phyloP scores from a whole-genome alignment of 73 alveolate species.

The Uronychia setigera region DNA sequence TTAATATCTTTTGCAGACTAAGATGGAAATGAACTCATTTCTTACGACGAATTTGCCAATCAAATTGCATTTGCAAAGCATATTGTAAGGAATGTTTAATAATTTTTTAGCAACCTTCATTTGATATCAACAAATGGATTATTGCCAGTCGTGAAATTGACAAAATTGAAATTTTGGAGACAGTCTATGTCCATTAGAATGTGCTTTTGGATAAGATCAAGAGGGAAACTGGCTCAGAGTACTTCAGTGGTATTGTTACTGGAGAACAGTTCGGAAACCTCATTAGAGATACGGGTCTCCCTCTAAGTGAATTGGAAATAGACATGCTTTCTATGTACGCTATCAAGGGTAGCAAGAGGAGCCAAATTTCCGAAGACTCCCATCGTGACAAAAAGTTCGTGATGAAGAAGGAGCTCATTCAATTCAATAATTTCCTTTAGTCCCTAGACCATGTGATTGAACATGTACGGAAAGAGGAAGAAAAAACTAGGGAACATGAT shows the following conservation, averaged over 20 bases:
- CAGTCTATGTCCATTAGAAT: neutral
- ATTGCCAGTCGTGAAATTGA: constrained; percentile 31
- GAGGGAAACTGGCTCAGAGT: neutral
- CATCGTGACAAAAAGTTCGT: neutral
- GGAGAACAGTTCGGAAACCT: constrained; percentile 44
- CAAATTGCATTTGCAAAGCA: constrained; percentile 34
- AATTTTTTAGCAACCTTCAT: constrained; percentile 3
- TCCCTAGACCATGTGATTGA: constrained; percentile 38
- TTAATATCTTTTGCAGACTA: constrained; percentile 43
- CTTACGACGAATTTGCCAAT: constrained; percentile 34
- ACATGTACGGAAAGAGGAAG: constrained; percentile 32
- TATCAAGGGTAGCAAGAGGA: constrained; percentile 38
- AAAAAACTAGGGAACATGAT: constrained; percentile 14
- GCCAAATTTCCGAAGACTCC: neutral
- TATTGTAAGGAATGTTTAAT: neutral
- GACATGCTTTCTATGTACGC: constrained; percentile 37
- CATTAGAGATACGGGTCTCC: constrained; percentile 24
- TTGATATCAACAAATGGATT: constrained; percentile 50
- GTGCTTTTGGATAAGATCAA: neutral
- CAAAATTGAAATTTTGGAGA: constrained; percentile 21
- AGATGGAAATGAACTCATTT: constrained; percentile 16
- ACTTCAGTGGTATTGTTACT: constrained; percentile 33
- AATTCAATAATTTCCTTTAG: constrained; percentile 26
- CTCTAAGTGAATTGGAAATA: constrained; percentile 29
- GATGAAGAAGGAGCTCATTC: constrained; percentile 22